These are phyloP conservation scores for Neocatenulostroma microsporum DNA, from an alignment of 2,329 filamentous ascomycete species.

Conservation along the genomic window DNA sequence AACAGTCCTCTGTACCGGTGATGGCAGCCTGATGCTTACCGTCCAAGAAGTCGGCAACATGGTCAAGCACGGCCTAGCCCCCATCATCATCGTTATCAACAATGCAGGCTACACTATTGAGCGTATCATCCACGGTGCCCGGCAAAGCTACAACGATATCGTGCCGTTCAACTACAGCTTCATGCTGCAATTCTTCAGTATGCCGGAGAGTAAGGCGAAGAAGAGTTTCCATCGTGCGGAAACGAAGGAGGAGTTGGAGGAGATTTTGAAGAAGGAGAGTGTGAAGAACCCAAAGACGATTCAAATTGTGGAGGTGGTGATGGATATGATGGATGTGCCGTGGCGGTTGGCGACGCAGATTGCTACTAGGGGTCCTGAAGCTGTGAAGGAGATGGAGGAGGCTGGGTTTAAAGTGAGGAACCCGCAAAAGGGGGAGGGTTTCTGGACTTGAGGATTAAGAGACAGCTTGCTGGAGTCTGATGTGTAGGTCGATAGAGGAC, in stretches of 20 bases:
- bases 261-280: slow-evolving; percentile 26
- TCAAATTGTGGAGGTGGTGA: slow-evolving; percentile 37
- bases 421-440: slow-evolving; percentile 12
- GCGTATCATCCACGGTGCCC: slow-evolving; percentile 40
- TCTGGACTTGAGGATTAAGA: too few species aligned
- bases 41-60: slow-evolving; percentile 60
- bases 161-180: slow-evolving; percentile 33
- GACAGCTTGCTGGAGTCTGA: too few species aligned
- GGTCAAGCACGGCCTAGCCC: slow-evolving; percentile 36
- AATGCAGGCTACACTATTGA: slow-evolving; percentile 44
- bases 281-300: slow-evolving; percentile 27
- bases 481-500: too few species aligned
- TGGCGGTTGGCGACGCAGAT: slow-evolving; percentile 31
- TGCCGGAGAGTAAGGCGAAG: slow-evolving; percentile 22
- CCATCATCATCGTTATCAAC: slow-evolving; percentile 38
- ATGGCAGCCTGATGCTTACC: slow-evolving; percentile 57
- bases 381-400: slow-evolving; percentile 30
- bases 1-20: slow-evolving; percentile 58
- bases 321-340: slow-evolving; percentile 34
- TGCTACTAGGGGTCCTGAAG: slow-evolving; percentile 29
- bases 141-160: slow-evolving; percentile 48
- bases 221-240: slow-evolving; percentile 30
- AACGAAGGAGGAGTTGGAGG: slow-evolving; percentile 33
- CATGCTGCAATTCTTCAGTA: slow-evolving; percentile 35
- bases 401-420: slow-evolving; percentile 31